Evolutionary conservation across 1,284 basidiomycete species (phyloP), one percentile per base, ranked within the genome.

Genomic region (Pseudozyma hubeiensis): DNA sequence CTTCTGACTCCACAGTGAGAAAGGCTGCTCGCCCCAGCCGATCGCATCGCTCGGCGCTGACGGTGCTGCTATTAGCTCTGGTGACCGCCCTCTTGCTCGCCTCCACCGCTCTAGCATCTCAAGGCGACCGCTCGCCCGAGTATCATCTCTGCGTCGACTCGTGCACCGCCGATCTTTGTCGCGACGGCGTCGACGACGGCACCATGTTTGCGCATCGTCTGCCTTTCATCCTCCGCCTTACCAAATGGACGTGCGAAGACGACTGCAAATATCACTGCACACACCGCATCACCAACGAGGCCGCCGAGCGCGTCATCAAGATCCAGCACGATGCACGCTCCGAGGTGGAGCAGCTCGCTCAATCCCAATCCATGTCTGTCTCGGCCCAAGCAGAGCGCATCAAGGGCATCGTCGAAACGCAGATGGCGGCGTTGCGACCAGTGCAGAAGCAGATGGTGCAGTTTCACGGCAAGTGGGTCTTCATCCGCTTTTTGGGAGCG

Each of bases 261-360:
- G 88, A 97, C 84, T 98, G 95, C 88, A 90, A 90, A 81, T 98
- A 99, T 82, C 85, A 86, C 17, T 99, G 96, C 86, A 92, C 92
- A 87, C 94, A 97, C 81, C 85, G 87, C 52, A 88, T 96, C 57
- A 97, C 94, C 14, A 88, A 90, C 68, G 85, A 87, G 24, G 89
- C 90, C 29, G 80, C 90, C 4, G 63, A 65, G 7, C 74, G 79
- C 24, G 79, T 83, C 11, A 46, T 64, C 7, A 53, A 64, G 37
- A 75, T 84, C 51, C 46, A 62, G 5, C 88, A 83, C 86, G 14
- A 82, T 64, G 75, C 85, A 40, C 41, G 40, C 7, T 34, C 55
- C 39, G 48, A 61, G 13, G 71, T 72, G 17, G 41, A 54, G 7
- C 17, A 39, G 3, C 49, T 78, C 9, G 68, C 70, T 24, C 33